Conservation (phyloP, 2,329 filamentous ascomycete species). For the Diaporthe destruens region DNA sequence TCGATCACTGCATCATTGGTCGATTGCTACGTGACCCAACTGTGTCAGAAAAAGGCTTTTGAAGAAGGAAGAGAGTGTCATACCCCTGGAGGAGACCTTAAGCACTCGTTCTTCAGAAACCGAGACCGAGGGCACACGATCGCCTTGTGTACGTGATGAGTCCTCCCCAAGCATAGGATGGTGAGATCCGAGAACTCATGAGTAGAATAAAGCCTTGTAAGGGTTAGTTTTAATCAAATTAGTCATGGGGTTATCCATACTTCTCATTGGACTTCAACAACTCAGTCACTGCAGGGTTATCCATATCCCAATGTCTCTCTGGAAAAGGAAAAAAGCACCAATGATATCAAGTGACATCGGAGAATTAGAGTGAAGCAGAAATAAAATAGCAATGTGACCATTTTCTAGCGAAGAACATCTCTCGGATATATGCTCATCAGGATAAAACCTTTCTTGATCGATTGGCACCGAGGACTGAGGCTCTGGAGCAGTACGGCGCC, state of each 20-base stretch:
- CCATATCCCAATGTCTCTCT: not conserved
- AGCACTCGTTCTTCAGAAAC: slow-evolving; percentile 8
- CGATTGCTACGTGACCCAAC: slow-evolving; percentile 2
- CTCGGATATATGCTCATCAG: not conserved
- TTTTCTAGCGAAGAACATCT: not conserved
- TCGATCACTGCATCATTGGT: slow-evolving; percentile 16
- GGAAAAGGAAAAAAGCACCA: not conserved
- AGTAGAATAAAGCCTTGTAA: not conserved
- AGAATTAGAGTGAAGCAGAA: not conserved
- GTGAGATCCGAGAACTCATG: slow-evolving; percentile 23
- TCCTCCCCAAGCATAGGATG: slow-evolving; percentile 7
- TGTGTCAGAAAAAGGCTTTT: not conserved
- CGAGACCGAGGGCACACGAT: slow-evolving; percentile 27
- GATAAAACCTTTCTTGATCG: not conserved
- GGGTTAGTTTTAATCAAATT: too few relatives aligned
- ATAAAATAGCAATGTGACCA: not conserved
- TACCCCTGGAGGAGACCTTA: not conserved
- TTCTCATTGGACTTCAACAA: not conserved
- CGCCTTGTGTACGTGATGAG: slow-evolving; percentile 24
- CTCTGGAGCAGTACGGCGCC: not conserved
- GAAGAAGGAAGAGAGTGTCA: not conserved
- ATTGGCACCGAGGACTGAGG: not conserved
- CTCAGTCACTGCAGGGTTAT: not conserved
- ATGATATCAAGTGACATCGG: not conserved
- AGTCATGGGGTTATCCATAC: not conserved